phyloP scores from a whole-genome alignment of 2,329 filamentous ascomycete genomes.

The Basipetospora chlamydospora region DNA sequence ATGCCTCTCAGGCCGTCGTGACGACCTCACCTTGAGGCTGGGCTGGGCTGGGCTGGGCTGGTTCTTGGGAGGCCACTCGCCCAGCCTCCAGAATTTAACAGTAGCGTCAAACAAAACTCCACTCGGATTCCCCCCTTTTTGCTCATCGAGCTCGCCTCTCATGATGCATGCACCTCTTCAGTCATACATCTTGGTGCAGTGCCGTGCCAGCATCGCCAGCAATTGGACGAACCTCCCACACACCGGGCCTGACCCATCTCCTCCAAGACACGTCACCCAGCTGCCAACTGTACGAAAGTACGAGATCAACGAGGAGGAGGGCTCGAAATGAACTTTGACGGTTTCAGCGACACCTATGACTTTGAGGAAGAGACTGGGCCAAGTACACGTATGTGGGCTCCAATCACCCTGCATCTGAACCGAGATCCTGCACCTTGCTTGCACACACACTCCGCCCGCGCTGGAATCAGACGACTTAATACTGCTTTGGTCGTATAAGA shows the following conservation, averaged over 20 bases:
- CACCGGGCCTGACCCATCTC: no score
- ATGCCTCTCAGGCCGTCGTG: no score
- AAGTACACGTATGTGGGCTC: conserved; percentile 3
- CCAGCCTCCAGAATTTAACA: not conserved
- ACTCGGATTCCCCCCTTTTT: not conserved
- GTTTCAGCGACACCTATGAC: conserved; percentile 4
- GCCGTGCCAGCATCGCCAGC: no score
- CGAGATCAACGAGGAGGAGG: no score
- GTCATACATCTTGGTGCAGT: not conserved
- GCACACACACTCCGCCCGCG: not conserved
- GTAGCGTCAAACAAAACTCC: conserved; percentile 2
- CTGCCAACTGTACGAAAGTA: no score
- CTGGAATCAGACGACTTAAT: no score
- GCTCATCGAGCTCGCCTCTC: not conserved
- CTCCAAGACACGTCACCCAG: no score
- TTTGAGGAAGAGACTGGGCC: conserved; percentile 1
- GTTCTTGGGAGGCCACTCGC: no score
- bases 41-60: no score
- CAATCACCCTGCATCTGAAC: not conserved
- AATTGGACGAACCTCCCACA: conserved; percentile 2
- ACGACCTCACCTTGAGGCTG: no score
- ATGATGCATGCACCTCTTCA: conserved; percentile 2
- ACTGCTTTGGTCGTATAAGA: no score
- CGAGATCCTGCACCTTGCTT: no score
- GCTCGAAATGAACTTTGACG: conserved; percentile 5